phyloP scores from a whole-genome alignment of 768 basidiomycete genomes.

The Lepiota brunneoincarnata region DNA sequence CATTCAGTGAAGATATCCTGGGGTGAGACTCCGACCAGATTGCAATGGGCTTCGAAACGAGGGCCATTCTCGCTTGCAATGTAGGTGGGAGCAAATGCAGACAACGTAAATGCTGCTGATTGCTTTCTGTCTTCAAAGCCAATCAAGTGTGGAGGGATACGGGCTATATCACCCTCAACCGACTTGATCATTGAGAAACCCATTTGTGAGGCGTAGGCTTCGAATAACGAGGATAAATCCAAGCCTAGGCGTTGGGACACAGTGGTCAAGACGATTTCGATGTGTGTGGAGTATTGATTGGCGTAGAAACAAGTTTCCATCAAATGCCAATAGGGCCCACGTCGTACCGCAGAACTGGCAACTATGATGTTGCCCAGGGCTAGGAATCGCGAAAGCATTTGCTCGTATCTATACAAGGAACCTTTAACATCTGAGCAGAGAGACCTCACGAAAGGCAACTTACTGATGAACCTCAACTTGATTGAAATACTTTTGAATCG shows the following conservation, averaged over 20 bases:
- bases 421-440: neutral
- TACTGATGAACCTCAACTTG: conserved; percentile 48
- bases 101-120: conserved; percentile 67
- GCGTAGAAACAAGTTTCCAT: conserved; percentile 61
- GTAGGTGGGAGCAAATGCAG: conserved; percentile 63
- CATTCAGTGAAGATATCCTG: conserved; percentile 56
- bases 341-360: conserved; percentile 69
- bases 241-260: conserved; percentile 72
- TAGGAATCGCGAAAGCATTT: conserved; percentile 70
- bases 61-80: conserved; percentile 43
- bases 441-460: conserved; percentile 21
- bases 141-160: conserved; percentile 68
- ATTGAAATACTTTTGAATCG: conserved; percentile 40
- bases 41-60: conserved; percentile 63
- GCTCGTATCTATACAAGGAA: conserved; percentile 60
- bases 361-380: conserved; percentile 78
- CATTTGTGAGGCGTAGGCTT: conserved; percentile 75
- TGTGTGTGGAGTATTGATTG: conserved; percentile 36
- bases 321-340: conserved; percentile 86
- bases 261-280: conserved; percentile 52
- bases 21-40: conserved; percentile 45
- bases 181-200: conserved; percentile 60
- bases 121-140: conserved; percentile 71
- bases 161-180: conserved; percentile 46
- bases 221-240: conserved; percentile 53